Evolutionary conservation across 441 rosid genomes (phyloP), one percentile per base, ranked within the genome.

Genomic region (Gossypium davidsonii): DNA sequence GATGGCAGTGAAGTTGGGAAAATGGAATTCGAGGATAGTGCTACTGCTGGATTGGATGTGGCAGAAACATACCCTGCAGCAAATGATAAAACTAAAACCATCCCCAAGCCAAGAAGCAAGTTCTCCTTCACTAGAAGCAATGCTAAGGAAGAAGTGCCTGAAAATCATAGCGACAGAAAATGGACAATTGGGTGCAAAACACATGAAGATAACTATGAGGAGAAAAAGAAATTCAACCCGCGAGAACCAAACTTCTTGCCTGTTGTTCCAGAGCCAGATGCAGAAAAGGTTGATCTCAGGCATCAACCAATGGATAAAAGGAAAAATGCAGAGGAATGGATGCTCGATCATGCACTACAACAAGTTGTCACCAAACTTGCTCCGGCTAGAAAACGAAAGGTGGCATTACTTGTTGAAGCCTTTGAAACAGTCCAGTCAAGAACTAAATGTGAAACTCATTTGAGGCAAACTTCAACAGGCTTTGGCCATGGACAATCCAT

Each of bases 181-280:
- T 83, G 92, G 91, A 82, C 69, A 67, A 76, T 58, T 48, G 76
- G 77, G 70, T 9, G 86, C 81, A 81, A 73, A 77, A 87, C 70
- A 72, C 62, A 65, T 0, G 5, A 31, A 46, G 77, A 67, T 18
- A 84, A 83, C 21, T 67, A 31, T 0, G 87, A 85, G 72, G 88
- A 84, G 39, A 48, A 39, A 76, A 79, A 74, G 67, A 66, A 65
- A 10, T 92, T 94, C 84, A 94, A 89, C 74, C 98, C 93, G 26
- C 85, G 77, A 82, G 94, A 87, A 52, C 98, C 97, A 12, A 94
- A 88, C 74, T 92, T 81, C 84, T 85, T 92, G 71, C 89, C 96
- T 1, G 0, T 86, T 56, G 86, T 76, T 8, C 78, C 80, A 3
- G 93, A 84, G 5, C 85, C 86, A 7, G 93, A 88, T 28, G 34